A percentile compares a stretch with the other conserved stretches of the same genome.
phyloP scores from a whole-genome alignment of 1,284 basidiomycete species.

The Naganishia sp. region DNA sequence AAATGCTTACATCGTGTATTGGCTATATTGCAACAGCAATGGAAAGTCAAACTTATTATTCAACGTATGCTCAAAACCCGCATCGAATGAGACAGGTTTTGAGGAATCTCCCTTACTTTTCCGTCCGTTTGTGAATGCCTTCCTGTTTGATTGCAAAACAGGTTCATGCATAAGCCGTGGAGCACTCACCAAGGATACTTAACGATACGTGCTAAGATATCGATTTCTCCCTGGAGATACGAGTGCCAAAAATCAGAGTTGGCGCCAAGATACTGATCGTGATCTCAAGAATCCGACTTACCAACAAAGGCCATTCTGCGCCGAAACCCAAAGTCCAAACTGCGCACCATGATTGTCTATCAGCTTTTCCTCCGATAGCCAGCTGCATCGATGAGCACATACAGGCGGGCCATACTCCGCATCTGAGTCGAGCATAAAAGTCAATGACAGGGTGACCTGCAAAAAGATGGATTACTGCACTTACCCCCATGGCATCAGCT shows the following conservation, averaged over 20 bases:
- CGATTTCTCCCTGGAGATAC: constrained; percentile 48
- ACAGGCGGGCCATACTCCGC: constrained; percentile 77
- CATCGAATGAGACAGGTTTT: neutral
- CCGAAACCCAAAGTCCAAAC: constrained; percentile 52
- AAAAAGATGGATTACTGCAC: neutral
- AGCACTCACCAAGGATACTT: too few relatives aligned
- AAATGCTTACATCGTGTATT: constrained; percentile 45
- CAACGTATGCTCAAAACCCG: neutral
- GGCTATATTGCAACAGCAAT: constrained; percentile 35
- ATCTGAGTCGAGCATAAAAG: constrained; percentile 51
- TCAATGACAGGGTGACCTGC: neutral
- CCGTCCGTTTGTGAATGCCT: constrained; percentile 44
- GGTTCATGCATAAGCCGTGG: neutral
- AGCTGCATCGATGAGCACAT: constrained; percentile 49
- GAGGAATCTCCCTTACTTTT: constrained; percentile 41
- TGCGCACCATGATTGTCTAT: constrained; percentile 4
- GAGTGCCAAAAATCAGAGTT: too few relatives aligned
- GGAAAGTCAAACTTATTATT: neutral
- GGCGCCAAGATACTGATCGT: neutral
- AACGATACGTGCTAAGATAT: constrained; percentile 44
- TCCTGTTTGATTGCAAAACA: constrained; percentile 39
- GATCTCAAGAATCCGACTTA: constrained; percentile 32
- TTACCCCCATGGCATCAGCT: constrained; percentile 66
- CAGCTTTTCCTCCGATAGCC: neutral
- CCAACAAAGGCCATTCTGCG: constrained; percentile 43